Base-by-base conservation (phyloP, 305 asterid species). In the Fraxinus xanthoxyloides region DNA sequence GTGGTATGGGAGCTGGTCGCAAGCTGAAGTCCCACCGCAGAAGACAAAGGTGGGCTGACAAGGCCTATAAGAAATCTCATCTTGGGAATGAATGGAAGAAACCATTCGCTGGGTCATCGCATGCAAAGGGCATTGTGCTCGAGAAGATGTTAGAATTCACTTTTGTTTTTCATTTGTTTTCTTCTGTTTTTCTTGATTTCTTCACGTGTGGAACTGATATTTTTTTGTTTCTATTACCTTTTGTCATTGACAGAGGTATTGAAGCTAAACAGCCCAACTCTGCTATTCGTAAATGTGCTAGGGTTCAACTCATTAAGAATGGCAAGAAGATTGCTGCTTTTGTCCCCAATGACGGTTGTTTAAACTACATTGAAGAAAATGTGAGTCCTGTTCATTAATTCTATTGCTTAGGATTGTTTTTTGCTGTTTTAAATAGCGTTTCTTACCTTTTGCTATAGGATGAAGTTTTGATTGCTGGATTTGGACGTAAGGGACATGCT, bases 241-340 rank as follows among this genome's bases (percentile, higher is more conserved):
- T 24, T 65, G 31, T 32, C 34, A 8, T 65, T 26, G 34, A 26
- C 91, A 91, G 97, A 78, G 97, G 97, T 3, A 92, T 92, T 85
- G 97, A 91, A 85, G 97, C 95, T 77, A 91, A 92, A 85, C 97
- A 92, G 93, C 97, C 97, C 0, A 93, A 93, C 91, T 93, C 97
- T 85, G 95, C 97, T 81, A 93, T 93, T 80, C 92, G 94, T 86
- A 93, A 93, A 54, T 91, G 97, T 92, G 97, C 97, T 65, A 86
- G 94, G 82, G 97, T 93, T 84, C 97, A 93, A 80, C 92, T 93
- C 81, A 93, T 92, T 19, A 93, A 93, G 89, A 93, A 93, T 0
- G 96, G 97, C 75, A 90, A 93, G 90, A 92, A 93, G 82, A 92
- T 93, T 77, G 95, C 97, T 34, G 97, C 95, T 8, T 93, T 92